Conservation (phyloP, 2,329 filamentous ascomycete species). For the Gliomastix tumulicola region DNA sequence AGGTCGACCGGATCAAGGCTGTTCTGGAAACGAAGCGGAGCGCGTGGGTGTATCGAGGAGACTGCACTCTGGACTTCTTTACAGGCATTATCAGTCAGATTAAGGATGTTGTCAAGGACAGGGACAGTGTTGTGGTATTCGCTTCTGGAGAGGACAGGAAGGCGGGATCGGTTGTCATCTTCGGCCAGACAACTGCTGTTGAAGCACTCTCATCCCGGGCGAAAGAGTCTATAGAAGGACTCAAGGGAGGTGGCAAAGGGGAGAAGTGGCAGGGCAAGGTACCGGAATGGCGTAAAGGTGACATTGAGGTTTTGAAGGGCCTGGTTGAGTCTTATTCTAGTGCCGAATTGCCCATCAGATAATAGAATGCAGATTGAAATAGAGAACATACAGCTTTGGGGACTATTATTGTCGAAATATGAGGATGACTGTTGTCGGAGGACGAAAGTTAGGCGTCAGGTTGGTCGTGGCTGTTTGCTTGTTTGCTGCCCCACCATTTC, state of each 20-base stretch:
- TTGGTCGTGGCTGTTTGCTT: no score
- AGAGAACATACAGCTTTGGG: no score
- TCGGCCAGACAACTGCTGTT: constrained; percentile 13
- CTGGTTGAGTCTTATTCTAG: not conserved
- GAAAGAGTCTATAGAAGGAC: constrained; percentile 9
- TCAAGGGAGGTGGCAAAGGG: constrained; percentile 18
- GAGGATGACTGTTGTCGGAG: no score
- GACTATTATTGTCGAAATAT: no score
- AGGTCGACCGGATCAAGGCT: constrained; percentile 12
- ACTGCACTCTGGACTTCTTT: constrained; percentile 18
- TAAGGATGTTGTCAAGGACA: constrained; percentile 10
- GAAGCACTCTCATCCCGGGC: constrained; percentile 8
- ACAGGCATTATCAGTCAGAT: constrained; percentile 16
- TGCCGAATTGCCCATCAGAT: no score
- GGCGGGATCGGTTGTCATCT: constrained; percentile 14
- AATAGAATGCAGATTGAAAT: no score
- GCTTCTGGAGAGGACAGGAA: constrained; percentile 15
- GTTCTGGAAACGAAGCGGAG: constrained; percentile 9
- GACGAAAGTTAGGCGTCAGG: no score
- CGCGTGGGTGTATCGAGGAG: constrained; percentile 14
- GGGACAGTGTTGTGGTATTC: constrained; percentile 11
- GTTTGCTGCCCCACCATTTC: no score
- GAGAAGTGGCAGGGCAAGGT: constrained; percentile 25
- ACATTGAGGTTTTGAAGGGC: constrained; percentile 11
- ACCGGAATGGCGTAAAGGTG: constrained; percentile 13